Evolutionary conservation across 2,329 filamentous ascomycete species (phyloP).

Genomic region (Chaetomium strumarium): DNA sequence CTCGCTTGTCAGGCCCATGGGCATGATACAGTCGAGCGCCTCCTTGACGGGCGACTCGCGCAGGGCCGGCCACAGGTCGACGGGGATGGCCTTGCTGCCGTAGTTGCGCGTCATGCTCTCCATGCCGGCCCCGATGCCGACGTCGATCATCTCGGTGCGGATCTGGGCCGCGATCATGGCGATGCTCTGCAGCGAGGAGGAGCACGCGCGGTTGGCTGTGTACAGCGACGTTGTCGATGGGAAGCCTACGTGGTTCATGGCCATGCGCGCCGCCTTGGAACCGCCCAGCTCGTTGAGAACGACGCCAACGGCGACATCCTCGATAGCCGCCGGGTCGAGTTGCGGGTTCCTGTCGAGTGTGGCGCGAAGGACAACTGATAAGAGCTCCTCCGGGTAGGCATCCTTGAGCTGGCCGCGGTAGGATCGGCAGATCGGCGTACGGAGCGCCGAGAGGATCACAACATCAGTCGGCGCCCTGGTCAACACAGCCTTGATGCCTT

Average conservation of each 20-base stretch:
- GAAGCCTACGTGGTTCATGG: slow-evolving; percentile 76
- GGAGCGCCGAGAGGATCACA: slow-evolving; percentile 84
- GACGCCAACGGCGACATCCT: slow-evolving; percentile 82
- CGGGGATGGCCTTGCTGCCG: slow-evolving; percentile 75
- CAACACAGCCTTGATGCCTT: slow-evolving; percentile 70
- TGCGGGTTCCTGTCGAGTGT: slow-evolving; percentile 68
- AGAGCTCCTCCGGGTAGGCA: slow-evolving; percentile 84
- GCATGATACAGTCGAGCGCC: slow-evolving; percentile 83
- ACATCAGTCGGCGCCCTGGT: slow-evolving; percentile 74
- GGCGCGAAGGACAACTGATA: slow-evolving; percentile 59
- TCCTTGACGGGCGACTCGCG: slow-evolving; percentile 59
- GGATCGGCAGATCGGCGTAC: slow-evolving; percentile 78
- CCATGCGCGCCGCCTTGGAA: slow-evolving; percentile 86
- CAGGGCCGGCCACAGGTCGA: slow-evolving; percentile 70
- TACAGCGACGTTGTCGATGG: slow-evolving; percentile 68
- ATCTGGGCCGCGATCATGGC: slow-evolving; percentile 70
- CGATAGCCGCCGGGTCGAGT: slow-evolving; percentile 61
- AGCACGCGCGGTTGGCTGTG: slow-evolving; percentile 85
- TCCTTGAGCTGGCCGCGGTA: slow-evolving; percentile 81
- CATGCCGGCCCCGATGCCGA: slow-evolving; percentile 82
- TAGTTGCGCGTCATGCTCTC: slow-evolving; percentile 97
- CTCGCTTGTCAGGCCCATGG: slow-evolving; percentile 86
- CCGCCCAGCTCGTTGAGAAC: slow-evolving; percentile 89
- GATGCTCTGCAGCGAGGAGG: slow-evolving; percentile 70
- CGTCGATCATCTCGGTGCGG: slow-evolving; percentile 63